These are phyloP conservation scores for Didymellaceae sp. DNA, from an alignment of 2,329 filamentous ascomycete species.

Conservation along the genomic window DNA sequence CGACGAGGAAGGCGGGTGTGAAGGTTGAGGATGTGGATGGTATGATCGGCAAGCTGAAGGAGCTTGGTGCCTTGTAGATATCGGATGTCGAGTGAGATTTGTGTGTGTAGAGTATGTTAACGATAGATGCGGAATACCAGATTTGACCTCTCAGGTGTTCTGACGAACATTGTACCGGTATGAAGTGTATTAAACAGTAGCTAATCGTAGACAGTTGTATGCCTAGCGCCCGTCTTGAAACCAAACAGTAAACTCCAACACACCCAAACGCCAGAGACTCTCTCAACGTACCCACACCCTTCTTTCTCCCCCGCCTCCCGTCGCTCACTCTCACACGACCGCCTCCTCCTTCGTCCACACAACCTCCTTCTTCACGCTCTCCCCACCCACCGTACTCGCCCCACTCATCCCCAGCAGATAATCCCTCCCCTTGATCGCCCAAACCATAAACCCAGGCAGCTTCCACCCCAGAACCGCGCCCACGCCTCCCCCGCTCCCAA, in stretches of 20 bases:
- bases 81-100: too few relatives aligned
- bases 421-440: constrained; percentile 51
- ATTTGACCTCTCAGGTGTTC: background rate
- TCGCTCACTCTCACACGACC: constrained; percentile 11
- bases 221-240: too few relatives aligned
- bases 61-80: constrained; percentile 82
- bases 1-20: constrained; percentile 85
- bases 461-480: constrained; percentile 48
- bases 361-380: constrained; percentile 34
- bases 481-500: constrained; percentile 44
- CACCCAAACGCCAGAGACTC: background rate
- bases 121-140: constrained; percentile 1
- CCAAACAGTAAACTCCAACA: too few relatives aligned
- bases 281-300: too few relatives aligned
- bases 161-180: too few relatives aligned
- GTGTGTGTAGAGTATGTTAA: constrained; percentile 4
- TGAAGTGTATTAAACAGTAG: too few relatives aligned
- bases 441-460: constrained; percentile 48
- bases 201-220: too few relatives aligned
- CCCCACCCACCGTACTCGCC: constrained; percentile 20
- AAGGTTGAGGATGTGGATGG: constrained; percentile 98
- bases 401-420: constrained; percentile 42
- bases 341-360: constrained; percentile 36
- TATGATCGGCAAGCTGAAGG: constrained; percentile 92
- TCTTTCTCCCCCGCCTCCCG: too few relatives aligned